These are phyloP conservation scores for Alternaria arborescens DNA, from an alignment of 2,329 filamentous ascomycete genomes.

Conservation along the genomic window DNA sequence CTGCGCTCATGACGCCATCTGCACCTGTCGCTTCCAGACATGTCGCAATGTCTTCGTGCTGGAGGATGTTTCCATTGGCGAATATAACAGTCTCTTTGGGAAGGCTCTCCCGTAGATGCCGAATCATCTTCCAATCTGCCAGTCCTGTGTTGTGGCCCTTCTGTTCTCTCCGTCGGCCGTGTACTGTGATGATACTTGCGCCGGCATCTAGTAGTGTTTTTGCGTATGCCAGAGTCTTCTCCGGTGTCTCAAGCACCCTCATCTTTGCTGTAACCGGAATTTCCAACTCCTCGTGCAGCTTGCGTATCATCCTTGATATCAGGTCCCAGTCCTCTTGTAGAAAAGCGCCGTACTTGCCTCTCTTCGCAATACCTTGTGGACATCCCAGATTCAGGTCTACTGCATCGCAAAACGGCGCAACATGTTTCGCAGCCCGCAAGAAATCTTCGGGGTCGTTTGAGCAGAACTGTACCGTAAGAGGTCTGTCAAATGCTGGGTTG, in stretches of 20 bases:
- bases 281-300: slow-evolving; percentile 77
- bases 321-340: slow-evolving; percentile 90
- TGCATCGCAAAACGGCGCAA: slow-evolving; percentile 89
- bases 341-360: slow-evolving; percentile 92
- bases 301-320: slow-evolving; percentile 83
- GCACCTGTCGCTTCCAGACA: slow-evolving; percentile 86
- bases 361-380: slow-evolving; percentile 91
- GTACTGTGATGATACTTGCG: slow-evolving; percentile 91
- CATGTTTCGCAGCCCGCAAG: slow-evolving; percentile 78
- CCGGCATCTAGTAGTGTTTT: slow-evolving; percentile 85
- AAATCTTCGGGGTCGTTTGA: slow-evolving; percentile 84
- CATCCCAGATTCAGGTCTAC: slow-evolving; percentile 96
- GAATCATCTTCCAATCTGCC: slow-evolving; percentile 89
- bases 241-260: slow-evolving; percentile 83
- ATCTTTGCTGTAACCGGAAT: slow-evolving; percentile 96
- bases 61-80: slow-evolving; percentile 93
- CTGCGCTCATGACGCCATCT: slow-evolving; percentile 94
- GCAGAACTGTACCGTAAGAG: slow-evolving; percentile 96
- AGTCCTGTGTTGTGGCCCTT: slow-evolving; percentile 95
- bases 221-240: slow-evolving; percentile 88
- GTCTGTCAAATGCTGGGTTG: slow-evolving; percentile 82
- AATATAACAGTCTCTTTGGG: slow-evolving; percentile 92
- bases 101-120: slow-evolving; percentile 81
- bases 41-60: slow-evolving; percentile 76
- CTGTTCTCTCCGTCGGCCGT: slow-evolving; percentile 87